Evolutionary conservation across 176 grass and related monocot genomes (phyloP).

Genomic region (Pontederia crassipes): DNA sequence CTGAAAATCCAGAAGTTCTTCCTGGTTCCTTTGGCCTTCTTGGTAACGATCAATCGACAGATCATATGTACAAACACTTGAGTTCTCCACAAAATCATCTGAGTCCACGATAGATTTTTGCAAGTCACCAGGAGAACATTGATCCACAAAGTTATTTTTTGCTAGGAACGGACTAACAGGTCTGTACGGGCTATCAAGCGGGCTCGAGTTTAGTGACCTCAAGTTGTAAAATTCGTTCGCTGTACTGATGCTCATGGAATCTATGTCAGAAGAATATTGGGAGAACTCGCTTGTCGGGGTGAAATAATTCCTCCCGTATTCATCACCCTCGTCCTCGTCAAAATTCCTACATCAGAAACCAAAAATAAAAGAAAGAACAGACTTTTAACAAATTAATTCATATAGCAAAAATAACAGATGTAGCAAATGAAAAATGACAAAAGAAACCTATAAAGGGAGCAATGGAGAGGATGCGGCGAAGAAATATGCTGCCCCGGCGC

Average conservation of each 20-base stretch:
- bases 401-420: neutral
- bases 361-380: neutral
- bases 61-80: neutral
- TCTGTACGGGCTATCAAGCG: conserved; percentile 47
- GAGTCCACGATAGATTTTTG: neutral
- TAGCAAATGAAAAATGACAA: neutral
- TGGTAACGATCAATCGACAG: conserved; percentile 14
- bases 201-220: conserved; percentile 40
- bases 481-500: conserved; percentile 42
- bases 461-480: conserved; percentile 30
- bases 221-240: conserved; percentile 36
- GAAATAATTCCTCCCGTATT: conserved; percentile 41
- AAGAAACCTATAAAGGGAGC: conserved; percentile 33
- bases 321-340: conserved; percentile 39
- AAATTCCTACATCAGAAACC: conserved; percentile 37
- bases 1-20: conserved; percentile 43
- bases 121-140: conserved; percentile 31
- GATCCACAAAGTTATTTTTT: conserved; percentile 26
- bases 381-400: neutral
- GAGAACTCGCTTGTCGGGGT: conserved; percentile 32
- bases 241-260: conserved; percentile 56
- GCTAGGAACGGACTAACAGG: conserved; percentile 26
- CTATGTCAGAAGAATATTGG: conserved; percentile 69
- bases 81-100: conserved; percentile 3
- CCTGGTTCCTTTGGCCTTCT: conserved; percentile 10